Evolutionary conservation across 306 rosid species (phyloP).

Genomic region (Vachellia pachyceras): DNA sequence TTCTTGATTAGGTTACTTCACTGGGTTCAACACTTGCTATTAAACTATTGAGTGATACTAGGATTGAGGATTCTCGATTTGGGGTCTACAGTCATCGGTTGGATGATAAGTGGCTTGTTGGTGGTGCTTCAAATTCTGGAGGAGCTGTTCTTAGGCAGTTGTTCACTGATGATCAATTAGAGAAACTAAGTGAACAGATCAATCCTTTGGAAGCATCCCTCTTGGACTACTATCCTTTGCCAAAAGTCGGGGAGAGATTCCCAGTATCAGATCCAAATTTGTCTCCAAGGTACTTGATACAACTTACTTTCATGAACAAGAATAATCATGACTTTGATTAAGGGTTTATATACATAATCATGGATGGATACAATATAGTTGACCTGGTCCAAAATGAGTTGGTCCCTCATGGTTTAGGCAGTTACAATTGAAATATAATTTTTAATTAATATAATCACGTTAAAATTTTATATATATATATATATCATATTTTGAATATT

Average conservation of each 20-base stretch:
- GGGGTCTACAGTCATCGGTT: constrained; percentile 98
- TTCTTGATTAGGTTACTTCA: constrained; percentile 76
- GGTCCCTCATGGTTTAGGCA: background rate
- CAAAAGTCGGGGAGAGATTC: constrained; percentile 84
- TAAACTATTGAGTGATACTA: constrained; percentile 74
- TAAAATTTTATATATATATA: background rate
- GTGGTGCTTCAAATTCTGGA: constrained; percentile 97
- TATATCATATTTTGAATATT: background rate
- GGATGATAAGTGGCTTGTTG: constrained; percentile 97
- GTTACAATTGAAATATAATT: background rate
- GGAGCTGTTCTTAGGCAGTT: constrained; percentile 86
- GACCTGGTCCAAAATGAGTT: background rate
- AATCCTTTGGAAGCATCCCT: constrained; percentile 69
- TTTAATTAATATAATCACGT: background rate
- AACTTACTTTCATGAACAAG: constrained; percentile 12
- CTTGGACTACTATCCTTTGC: constrained; percentile 86
- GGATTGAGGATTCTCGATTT: constrained; percentile 89
- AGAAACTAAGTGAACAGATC: constrained; percentile 71
- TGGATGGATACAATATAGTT: background rate
- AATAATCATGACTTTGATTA: background rate
- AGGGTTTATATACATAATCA: background rate
- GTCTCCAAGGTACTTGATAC: constrained; percentile 70
- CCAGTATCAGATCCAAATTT: constrained; percentile 79
- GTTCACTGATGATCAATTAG: constrained; percentile 75
- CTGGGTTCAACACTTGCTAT: constrained; percentile 97